Evolutionary conservation across 2,329 filamentous ascomycete genomes (phyloP), one percentile per base, ranked within the genome.

Genomic region (Herpotrichia juniperi): DNA sequence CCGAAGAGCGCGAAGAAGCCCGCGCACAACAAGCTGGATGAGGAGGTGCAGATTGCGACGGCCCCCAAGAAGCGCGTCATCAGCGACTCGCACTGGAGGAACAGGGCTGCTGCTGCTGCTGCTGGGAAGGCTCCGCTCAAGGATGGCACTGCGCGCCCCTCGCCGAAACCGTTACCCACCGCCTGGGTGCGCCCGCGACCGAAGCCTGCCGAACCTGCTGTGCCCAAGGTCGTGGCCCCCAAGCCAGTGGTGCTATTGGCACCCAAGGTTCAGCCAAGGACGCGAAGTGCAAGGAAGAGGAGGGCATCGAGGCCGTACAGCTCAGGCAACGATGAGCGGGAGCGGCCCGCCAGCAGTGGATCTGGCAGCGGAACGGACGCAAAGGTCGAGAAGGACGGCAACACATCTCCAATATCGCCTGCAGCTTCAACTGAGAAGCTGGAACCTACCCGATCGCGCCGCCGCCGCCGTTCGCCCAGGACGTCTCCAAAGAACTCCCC

Each of bases 31-130:
- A 72, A 76, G 50, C 63, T 78, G 40, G 72, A 78, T 44, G 69
- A 74, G 11, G 78, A 81, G 8, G 72, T 72, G 54, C 78, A 68
- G 68, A 78, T 75, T 62, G 80, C 75, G 68, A 85, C 80, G 44
- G 85, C 90, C 40, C 93, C 93, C 14, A 92, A 91, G 76, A 97
- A 96, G 80, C 86, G 93, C 57, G 91, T 97, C 48, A 86, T 97
- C 55, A 97, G 93, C 71, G 93, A 97, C 76, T 89, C 90, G 48
- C 90, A 96, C 75, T 97, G 93, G 90, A 72, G 73, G 51, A 85
- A 85, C 75, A 87, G 86, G 67, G 37, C 21, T 14, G 37, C 34
- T 9, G 34, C 19, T 40, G 37, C 21, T 14, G 37, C 34, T 9
- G 34, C 19, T 40, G 37, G 37, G 11, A 65, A 66, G 50, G 68